These are phyloP conservation scores for Amanita muscaria DNA, from an alignment of 768 basidiomycete species.

Conservation along the genomic window DNA sequence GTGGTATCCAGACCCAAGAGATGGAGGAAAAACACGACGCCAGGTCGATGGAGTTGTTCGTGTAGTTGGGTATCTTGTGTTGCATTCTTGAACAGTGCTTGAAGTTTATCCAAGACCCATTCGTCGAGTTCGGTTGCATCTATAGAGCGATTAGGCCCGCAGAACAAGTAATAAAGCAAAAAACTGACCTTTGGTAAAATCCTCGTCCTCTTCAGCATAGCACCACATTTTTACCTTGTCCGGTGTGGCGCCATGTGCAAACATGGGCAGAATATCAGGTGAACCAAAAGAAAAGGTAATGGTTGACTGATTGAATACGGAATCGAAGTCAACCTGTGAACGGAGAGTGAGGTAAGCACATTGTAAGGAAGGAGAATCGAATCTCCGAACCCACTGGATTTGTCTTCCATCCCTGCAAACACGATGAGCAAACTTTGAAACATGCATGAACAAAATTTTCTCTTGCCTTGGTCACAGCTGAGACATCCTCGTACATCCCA, in stretches of 20 bases:
- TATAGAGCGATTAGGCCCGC: slow-evolving; percentile 15
- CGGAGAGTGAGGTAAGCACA: slow-evolving; percentile 18
- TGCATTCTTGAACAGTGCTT: slow-evolving; percentile 52
- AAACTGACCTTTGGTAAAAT: slow-evolving; percentile 70
- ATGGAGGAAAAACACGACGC: slow-evolving; percentile 76
- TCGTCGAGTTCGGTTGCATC: slow-evolving; percentile 72
- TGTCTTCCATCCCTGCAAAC: slow-evolving; percentile 68
- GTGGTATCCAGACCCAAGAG: slow-evolving; percentile 81
- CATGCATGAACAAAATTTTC: neutral
- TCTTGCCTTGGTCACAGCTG: slow-evolving; percentile 73
- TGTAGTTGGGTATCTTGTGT: slow-evolving; percentile 42
- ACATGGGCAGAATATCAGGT: slow-evolving; percentile 87
- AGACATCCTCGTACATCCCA: slow-evolving; percentile 89
- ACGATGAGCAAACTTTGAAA: slow-evolving; percentile 9
- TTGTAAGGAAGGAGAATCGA: neutral
- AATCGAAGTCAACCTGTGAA: slow-evolving; percentile 69
- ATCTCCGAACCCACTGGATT: slow-evolving; percentile 50
- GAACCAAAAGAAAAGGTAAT: slow-evolving; percentile 79
- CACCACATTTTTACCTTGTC: slow-evolving; percentile 68
- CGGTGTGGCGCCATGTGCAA: slow-evolving; percentile 60
- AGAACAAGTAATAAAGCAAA: neutral
- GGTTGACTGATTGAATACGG: slow-evolving; percentile 76
- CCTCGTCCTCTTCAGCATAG: slow-evolving; percentile 71
- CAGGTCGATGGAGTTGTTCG: slow-evolving; percentile 42
- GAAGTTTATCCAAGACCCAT: slow-evolving; percentile 74